Conservation (phyloP, 208 protist species). For the Trypanosoma vivax region DNA sequence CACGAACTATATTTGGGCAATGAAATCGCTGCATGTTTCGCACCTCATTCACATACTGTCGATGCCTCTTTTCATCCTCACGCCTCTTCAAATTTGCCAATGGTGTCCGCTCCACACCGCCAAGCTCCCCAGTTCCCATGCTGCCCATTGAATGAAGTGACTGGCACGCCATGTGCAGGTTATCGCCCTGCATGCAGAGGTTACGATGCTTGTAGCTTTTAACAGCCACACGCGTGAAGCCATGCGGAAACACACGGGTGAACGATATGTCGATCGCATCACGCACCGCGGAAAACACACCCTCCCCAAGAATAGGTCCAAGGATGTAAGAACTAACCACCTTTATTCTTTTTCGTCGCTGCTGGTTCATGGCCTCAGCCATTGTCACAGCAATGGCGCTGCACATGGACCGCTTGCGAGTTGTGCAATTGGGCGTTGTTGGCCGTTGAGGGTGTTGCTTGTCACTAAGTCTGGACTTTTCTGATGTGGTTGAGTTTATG, state of each 20-base stretch:
- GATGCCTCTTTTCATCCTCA: slow-evolving; percentile 9
- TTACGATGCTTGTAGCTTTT: slow-evolving; percentile 16
- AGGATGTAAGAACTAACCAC: slow-evolving; percentile 78
- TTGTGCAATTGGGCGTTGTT: background rate
- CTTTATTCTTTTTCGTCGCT: slow-evolving; percentile 76
- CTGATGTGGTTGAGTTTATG: too few species aligned
- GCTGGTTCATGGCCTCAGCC: slow-evolving; percentile 25
- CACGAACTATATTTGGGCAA: slow-evolving; percentile 62
- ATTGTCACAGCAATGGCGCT: slow-evolving; percentile 42
- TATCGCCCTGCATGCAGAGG: too few species aligned
- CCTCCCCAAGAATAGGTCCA: slow-evolving; percentile 71
- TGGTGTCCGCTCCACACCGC: background rate
- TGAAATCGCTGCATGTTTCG: slow-evolving; percentile 82
- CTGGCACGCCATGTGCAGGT: background rate
- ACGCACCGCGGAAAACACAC: slow-evolving; percentile 63
- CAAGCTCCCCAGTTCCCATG: background rate
- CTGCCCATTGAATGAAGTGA: background rate
- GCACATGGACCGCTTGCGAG: background rate
- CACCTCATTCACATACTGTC: slow-evolving; percentile 39
- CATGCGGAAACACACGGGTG: slow-evolving; percentile 19
- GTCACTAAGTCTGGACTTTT: too few species aligned
- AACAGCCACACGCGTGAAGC: slow-evolving; percentile 20
- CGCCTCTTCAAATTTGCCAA: slow-evolving; percentile 11
- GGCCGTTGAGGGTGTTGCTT: background rate
- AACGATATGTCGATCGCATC: slow-evolving; percentile 65